These are phyloP conservation scores for Cryptosporidium meleagridis DNA, from an alignment of 169 alveolate genomes.

Conservation along the genomic window DNA sequence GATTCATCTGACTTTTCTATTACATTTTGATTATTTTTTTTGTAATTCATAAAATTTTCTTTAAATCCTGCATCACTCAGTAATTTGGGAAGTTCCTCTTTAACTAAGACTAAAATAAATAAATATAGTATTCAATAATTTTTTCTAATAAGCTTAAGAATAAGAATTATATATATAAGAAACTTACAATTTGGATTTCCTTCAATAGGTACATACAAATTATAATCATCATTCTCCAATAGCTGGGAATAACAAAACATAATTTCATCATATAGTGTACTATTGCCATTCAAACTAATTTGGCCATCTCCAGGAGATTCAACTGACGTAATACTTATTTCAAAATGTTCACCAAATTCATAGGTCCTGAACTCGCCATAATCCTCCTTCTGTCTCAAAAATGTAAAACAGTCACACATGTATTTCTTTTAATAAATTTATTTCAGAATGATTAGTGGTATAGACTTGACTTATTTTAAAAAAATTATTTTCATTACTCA, in stretches of 20 bases:
- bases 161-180: neutral
- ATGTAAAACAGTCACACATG: slow-evolving; percentile 5
- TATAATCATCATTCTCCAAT: slow-evolving; percentile 35
- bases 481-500: neutral
- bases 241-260: slow-evolving; percentile 1
- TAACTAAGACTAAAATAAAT: slow-evolving; percentile 3
- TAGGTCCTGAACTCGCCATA: neutral
- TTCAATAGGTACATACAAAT: slow-evolving; percentile 36
- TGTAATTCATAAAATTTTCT: neutral
- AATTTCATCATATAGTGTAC: neutral
- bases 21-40: neutral
- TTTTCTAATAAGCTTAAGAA: neutral
- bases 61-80: slow-evolving; percentile 3
- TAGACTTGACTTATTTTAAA: neutral
- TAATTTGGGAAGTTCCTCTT: slow-evolving; percentile 21
- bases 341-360: slow-evolving; percentile 14
- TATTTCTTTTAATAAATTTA: neutral
- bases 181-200: slow-evolving; percentile 50
- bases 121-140: neutral
- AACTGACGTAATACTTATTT: slow-evolving; percentile 15
- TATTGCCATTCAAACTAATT: neutral
- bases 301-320: slow-evolving; percentile 51
- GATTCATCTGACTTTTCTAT: neutral
- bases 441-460: neutral
- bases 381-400: neutral